Conservation (phyloP, 176 grass and related monocot genomes). For the Bonia amplexicaulis region DNA sequence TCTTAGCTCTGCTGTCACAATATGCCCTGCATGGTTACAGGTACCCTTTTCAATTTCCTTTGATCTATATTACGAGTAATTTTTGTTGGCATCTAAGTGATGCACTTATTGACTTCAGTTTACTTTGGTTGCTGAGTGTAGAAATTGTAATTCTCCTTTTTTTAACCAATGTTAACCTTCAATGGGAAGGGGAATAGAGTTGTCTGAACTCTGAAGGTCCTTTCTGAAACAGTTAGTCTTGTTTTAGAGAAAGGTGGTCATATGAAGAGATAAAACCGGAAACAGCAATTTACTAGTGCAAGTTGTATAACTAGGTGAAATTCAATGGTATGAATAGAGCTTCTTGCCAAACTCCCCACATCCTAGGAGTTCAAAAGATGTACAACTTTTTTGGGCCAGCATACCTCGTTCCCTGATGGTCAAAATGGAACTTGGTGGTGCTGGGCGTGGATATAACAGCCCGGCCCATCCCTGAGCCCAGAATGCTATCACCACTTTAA, state of each 20-base stretch:
- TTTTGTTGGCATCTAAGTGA: background rate
- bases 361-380: too few relatives aligned
- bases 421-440: background rate
- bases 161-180: background rate
- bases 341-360: background rate
- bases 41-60: constrained; percentile 22
- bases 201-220: background rate
- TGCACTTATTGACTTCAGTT: background rate
- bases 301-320: background rate
- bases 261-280: background rate
- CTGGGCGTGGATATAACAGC: too few relatives aligned
- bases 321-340: background rate
- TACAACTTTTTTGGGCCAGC: too few relatives aligned
- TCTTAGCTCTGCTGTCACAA: constrained; percentile 52
- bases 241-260: background rate
- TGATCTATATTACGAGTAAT: background rate
- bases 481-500: too few relatives aligned
- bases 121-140: background rate
- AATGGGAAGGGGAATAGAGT: background rate
- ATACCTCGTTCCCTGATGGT: background rate
- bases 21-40: constrained; percentile 61
- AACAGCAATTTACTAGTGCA: background rate
- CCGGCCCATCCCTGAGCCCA: too few relatives aligned
- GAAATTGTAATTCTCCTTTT: background rate
- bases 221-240: background rate